Evolutionary conservation across 305 asterid genomes (phyloP), one percentile per base, ranked within the genome.

Genomic region (Fraxinus ornus): DNA sequence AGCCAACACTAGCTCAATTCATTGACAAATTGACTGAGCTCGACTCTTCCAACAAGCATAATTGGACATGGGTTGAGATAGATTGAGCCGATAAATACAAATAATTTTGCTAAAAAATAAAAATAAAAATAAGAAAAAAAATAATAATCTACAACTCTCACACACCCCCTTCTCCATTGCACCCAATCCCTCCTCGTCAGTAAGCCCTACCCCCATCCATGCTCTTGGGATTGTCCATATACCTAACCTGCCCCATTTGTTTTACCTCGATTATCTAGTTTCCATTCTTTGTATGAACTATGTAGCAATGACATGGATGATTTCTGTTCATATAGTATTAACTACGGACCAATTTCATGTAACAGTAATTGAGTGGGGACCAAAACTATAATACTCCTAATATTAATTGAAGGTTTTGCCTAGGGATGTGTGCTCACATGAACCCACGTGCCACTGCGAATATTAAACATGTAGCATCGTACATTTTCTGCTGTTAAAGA

Each of bases 341-440:
- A 24, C n/a, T 0, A 28, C 2, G 7, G 75, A 32, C 26, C 76
- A 71, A 6, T 33, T 71, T 30, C 13, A 8, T 12, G 17, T 32
- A 15, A 17, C 76, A 71, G 5, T 15, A 30, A 32, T 70, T 3
- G 21, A 12, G 2, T 13, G 76, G 44, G 75, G 76, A 71, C 76
- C 22, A 30, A 39, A 30, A 68, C 15, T 32, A 33, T 17, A 71
- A 15, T 13, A 32, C 32, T 68, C 47, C 13, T 30, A 75, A 1
- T 33, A 80, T 78, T 86, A 52, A 85, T 84, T 77, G 77, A 47
- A 28, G 57, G 21, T 57, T 15, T 33, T 24, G 72, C 82, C 36
- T 83, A 36, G 87, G 82, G 85, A 83, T 85, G 89, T 22, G 93
- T 85, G 93, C 72, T 85, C 87, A 86, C 84, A 66, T 72, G 84